Evolutionary conservation across 2,329 filamentous ascomycete species (phyloP), one percentile per base, ranked within the genome.

Genomic region (Blumeria hordei): DNA sequence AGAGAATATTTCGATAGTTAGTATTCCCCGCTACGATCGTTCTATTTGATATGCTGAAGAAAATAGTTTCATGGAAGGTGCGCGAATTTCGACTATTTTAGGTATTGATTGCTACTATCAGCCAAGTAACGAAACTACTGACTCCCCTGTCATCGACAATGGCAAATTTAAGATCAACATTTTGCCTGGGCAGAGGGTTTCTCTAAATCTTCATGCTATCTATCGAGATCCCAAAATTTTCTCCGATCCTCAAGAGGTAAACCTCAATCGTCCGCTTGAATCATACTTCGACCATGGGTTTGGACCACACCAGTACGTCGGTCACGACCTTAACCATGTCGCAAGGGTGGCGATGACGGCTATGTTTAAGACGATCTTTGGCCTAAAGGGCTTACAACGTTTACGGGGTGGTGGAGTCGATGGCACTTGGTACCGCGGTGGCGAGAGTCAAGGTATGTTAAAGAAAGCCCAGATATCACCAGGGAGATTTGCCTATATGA

Each of bases 201-300:
- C 83, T 57, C 72, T 83, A 33, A 77, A 75, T 58, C 80, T 83
- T 37, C 75, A 69, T 44, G 62, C 69, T 1, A 75, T 77, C 0
- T 74, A 75, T 32, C 71, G 71, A 33, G 80, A 85, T 58, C 67
- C 75, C 0, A 65, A 60, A 0, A 68, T 75, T 57, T 85, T 84
- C 70, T 77, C 81, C 0, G 66, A 77, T 52, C 78, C 82, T 0
- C 69, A 75, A 1, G 66, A 69, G 32, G 74, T 88, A 11, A 72
- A 78, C 59, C 77, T 84, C 0, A 71, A 74, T 18, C 76, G 85
- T 0, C 78, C 81, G 0, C 62, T 81, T 2, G 74, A 78, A 2
- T 69, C 69, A 0, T 87, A 88, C 64, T 72, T 84, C 57, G 74
- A 78, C 64, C 80, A 80, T 59, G 76, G 76, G 11, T 69, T 73